Conservation (phyloP, 202 grass and related monocot species). For the Musa balbisiana region DNA sequence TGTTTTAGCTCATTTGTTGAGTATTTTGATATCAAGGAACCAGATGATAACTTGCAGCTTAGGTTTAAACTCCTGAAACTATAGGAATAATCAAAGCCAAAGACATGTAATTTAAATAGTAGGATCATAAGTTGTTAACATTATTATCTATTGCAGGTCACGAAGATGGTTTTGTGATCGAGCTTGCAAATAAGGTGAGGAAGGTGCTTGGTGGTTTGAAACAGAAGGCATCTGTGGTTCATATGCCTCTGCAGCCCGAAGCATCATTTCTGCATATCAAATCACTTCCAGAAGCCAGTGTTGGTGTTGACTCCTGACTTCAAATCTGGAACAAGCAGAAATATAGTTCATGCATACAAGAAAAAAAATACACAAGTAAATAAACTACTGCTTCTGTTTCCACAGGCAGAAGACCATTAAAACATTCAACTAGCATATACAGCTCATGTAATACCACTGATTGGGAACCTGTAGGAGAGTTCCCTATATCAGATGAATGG, state of each 20-base stretch:
- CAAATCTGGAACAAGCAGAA: not conserved
- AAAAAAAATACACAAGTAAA: too few relatives aligned
- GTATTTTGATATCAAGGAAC: too few relatives aligned
- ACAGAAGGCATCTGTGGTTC: not conserved
- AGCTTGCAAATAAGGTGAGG: constrained; percentile 34
- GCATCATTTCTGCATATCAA: not conserved
- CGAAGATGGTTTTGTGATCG: constrained; percentile 33
- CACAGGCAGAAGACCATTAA: too few relatives aligned
- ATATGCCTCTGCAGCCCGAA: not conserved
- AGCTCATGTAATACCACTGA: not conserved
- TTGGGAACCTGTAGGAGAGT: not conserved
- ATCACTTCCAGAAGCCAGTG: not conserved
- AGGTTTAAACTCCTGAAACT: too few relatives aligned
- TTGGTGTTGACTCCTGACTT: not conserved
- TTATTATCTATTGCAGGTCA: constrained; percentile 22
- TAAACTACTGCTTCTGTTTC: too few relatives aligned
- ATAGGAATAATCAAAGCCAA: too few relatives aligned
- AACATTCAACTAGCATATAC: too few relatives aligned
- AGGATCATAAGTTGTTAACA: too few relatives aligned
- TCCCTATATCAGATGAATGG: not conserved
- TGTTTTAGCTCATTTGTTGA: too few relatives aligned
- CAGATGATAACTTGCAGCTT: too few relatives aligned
- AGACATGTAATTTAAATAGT: too few relatives aligned
- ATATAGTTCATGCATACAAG: too few relatives aligned
- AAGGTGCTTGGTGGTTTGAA: constrained; percentile 24